Evolutionary conservation across 768 basidiomycete genomes (phyloP).

Genomic region (Boletus reticuloceps): DNA sequence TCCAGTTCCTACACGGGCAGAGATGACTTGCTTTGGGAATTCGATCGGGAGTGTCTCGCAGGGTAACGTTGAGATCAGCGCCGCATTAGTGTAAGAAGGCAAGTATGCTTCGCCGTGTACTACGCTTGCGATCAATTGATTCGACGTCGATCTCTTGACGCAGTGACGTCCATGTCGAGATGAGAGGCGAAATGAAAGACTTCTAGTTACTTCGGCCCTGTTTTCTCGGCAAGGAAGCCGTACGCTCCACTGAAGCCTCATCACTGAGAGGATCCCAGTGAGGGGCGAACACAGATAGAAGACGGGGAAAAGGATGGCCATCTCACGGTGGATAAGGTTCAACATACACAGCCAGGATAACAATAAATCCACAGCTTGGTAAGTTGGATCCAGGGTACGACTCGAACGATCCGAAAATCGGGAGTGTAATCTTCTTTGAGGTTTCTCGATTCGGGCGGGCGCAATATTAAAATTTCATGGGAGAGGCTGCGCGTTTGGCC

Average conservation of each 20-base stretch:
- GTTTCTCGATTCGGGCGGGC: slow-evolving; percentile 31
- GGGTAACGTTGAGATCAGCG: slow-evolving; percentile 12
- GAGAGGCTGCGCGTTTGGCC: slow-evolving; percentile 1
- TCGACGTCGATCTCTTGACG: slow-evolving; percentile 14
- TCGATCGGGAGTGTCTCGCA: slow-evolving; percentile 8
- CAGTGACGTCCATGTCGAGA: slow-evolving; percentile 5
- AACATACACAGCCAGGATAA: slow-evolving; percentile 10
- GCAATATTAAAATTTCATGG: slow-evolving; percentile 19
- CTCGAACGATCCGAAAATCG: slow-evolving; percentile 16
- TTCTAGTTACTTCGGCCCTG: neutral
- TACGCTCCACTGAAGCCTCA: neutral
- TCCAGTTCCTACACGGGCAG: slow-evolving; percentile 15
- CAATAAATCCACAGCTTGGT: slow-evolving; percentile 12
- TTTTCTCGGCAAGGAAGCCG: neutral
- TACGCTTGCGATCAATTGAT: slow-evolving; percentile 7
- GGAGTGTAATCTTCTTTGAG: slow-evolving; percentile 25
- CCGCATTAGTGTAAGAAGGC: slow-evolving; percentile 3
- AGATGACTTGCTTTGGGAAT: slow-evolving; percentile 20
- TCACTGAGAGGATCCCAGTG: neutral
- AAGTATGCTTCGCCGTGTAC: neutral
- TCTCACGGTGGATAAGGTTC: slow-evolving; percentile 22
- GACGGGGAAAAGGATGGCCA: neutral
- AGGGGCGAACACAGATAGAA: neutral
- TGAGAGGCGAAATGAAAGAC: slow-evolving; percentile 10
- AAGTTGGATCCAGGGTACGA: slow-evolving; percentile 8